Base-by-base conservation (phyloP, 1,284 basidiomycete genomes). In the Malassezia nana region DNA sequence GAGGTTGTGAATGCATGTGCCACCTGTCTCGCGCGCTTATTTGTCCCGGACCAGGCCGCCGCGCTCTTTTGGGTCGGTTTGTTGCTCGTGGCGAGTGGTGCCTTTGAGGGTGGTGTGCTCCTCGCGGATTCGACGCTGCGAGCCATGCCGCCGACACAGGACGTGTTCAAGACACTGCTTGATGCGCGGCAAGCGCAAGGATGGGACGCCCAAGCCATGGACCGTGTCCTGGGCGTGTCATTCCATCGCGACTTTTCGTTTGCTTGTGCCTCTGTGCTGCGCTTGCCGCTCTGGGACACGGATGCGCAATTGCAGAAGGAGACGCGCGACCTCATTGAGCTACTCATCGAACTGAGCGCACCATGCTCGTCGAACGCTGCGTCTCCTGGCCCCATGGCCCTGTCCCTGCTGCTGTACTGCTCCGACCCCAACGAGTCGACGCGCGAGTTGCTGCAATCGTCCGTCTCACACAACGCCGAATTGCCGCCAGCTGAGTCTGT, bases 41-140 rank as follows among this genome's bases (percentile, higher is more conserved):
- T 30, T n/a, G 20, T 24, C 15, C 35, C 51, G 29, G 16, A 28
- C 18, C 13, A 24, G 9, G 31, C 33, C 8, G 44, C 51, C 2
- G 9, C 16, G 12, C 45, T 53, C n/a, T 46, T 53, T 15, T 53
- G 51, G 51, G 45, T 30, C 15, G 51, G 51, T 18, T 9, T 53
- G 10, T 38, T 30, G 20, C 30, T 53, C 0, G 32, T 38, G 12
- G 1, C 38, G 4, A 38, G 15, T 5, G 45, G 26, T 8, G 31
- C 39, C 18, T 22, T 38, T 5, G 6, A 4, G 5, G 42, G 45
- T 6, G 51, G 41, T 16, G 9, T 42, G n/a, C 28, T 13, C 8
- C 51, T 53, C 10, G 35, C 30, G 1, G 13, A n/a, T 5, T 31
- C 40, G 1, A 41, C 48, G 4, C 38, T 50, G 9, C 26, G 26